Conservation (phyloP, 2,329 filamentous ascomycete genomes). For the Verticillium zaregamsianum region DNA sequence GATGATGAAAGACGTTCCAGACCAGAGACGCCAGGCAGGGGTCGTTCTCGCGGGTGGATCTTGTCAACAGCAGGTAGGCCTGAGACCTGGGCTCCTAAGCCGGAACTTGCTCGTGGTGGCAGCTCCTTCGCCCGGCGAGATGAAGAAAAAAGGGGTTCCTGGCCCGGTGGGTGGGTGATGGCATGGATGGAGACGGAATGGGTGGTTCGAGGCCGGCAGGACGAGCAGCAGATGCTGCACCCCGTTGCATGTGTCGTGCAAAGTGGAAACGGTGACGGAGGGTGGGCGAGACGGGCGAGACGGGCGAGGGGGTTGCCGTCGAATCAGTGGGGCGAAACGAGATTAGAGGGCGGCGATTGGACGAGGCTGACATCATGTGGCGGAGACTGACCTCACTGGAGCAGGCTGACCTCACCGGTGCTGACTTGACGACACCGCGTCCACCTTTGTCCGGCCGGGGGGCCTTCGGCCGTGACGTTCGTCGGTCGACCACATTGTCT, state of each 20-base stretch:
- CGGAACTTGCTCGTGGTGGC: too few relatives aligned
- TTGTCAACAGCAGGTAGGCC: too few relatives aligned
- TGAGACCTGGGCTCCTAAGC: too few relatives aligned
- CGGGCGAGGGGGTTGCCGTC: neutral
- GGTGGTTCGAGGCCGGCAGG: neutral
- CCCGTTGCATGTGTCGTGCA: neutral
- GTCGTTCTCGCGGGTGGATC: too few relatives aligned
- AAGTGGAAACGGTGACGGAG: neutral
- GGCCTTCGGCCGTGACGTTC: neutral
- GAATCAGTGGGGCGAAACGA: neutral
- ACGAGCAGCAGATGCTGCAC: neutral
- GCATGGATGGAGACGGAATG: neutral
- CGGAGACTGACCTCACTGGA: constrained; percentile 1
- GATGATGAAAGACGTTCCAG: too few relatives aligned
- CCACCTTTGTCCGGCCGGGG: neutral
- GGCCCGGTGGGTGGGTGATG: neutral
- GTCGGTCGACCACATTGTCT: neutral
- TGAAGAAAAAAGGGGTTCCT: neutral
- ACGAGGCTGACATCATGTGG: constrained; percentile 1
- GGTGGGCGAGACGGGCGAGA: neutral
- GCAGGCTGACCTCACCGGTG: too few relatives aligned
- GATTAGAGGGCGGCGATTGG: neutral
- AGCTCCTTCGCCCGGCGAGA: too few relatives aligned
- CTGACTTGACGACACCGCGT: neutral
- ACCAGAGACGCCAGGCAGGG: too few relatives aligned